Evolutionary conservation across 73 alveolate genomes (phyloP).

Genomic region (Symbiodinium natans): DNA sequence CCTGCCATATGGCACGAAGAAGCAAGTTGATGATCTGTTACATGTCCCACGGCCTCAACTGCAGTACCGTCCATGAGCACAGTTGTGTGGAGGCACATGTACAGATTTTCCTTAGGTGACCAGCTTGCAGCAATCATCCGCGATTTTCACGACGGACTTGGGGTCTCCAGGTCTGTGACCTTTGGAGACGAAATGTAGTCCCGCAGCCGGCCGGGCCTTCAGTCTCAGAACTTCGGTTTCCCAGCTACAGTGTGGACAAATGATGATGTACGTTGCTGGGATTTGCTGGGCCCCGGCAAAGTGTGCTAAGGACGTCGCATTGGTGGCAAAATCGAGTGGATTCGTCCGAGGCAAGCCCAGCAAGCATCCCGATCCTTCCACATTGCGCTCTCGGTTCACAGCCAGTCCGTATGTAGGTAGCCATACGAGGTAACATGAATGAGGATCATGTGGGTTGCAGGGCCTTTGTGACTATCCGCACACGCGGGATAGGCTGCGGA

Average conservation of each 20-base stretch:
- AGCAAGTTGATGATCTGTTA: background rate
- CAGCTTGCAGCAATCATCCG: background rate
- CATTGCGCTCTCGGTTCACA: background rate
- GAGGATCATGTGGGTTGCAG: too few species aligned
- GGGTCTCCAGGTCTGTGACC: background rate
- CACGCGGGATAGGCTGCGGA: constrained; percentile 88
- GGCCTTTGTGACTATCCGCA: constrained; percentile 81
- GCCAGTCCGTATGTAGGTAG: background rate
- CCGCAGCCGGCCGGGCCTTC: constrained; percentile 85
- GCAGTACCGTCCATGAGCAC: constrained; percentile 86
- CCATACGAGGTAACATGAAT: too few species aligned
- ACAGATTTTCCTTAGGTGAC: constrained; percentile 33
- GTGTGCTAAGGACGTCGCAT: background rate
- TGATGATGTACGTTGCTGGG: too few species aligned
- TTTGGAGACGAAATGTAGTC: constrained; percentile 86
- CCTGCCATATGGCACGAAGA: background rate
- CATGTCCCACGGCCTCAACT: constrained; percentile 14
- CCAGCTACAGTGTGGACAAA: too few species aligned
- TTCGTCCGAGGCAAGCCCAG: constrained; percentile 87
- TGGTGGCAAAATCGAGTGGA: constrained; percentile 81
- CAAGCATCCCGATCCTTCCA: constrained; percentile 73
- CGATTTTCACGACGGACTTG: background rate
- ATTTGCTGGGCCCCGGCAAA: too few species aligned
- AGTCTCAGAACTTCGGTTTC: too few species aligned
- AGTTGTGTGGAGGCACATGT: constrained; percentile 88